Evolutionary conservation across 306 rosid genomes (phyloP), one percentile per base, ranked within the genome.

Genomic region (Casuarina equisetifolia): DNA sequence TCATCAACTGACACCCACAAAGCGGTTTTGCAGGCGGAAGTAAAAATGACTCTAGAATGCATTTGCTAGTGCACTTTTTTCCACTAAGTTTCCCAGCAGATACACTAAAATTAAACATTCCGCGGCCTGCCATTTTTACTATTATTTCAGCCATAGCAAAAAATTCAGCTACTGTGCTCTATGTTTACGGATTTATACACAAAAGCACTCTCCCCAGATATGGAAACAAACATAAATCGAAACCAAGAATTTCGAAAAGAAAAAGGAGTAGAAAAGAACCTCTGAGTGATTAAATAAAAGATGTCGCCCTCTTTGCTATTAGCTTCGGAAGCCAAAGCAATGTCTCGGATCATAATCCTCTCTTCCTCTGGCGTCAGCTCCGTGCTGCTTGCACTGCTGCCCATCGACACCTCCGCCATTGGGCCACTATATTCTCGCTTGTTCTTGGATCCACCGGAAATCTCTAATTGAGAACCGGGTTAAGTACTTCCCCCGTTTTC

Each of bases 291-390:
- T 54, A 95, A 81, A 84, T 82, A 89, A 80, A 92, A 95, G 77
- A 84, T 73, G 74, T 95, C 96, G 71, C 97, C 98, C 78, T 95
- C 97, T 85, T 95, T 95, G 86, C 80, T 76, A 77, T 83, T 89
- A 45, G 97, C 72, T 87, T 95, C 96, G 13, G 96, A 85, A 79
- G 97, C 76, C 69, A 89, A 81, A 70, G 97, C 97, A 88, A 95
- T 92, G 89, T 92, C 98, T 76, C 91, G 86, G 68, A 95, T 95
- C 91, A 84, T 83, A 71, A 92, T 86, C 84, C 98, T 89, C 87
- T 95, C 98, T 80, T 92, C 96, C 69, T 95, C 98, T 1, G 97
- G 92, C 36, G 84, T 84, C 64, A 91, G 86, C 85, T 91, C 97
- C 62, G 79, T 57, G 44, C 78, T 84, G 72, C 84, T 84, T 69